Evolutionary conservation across 2,329 filamentous ascomycete genomes (phyloP).

Genomic region (Stachybotrys chartarum): DNA sequence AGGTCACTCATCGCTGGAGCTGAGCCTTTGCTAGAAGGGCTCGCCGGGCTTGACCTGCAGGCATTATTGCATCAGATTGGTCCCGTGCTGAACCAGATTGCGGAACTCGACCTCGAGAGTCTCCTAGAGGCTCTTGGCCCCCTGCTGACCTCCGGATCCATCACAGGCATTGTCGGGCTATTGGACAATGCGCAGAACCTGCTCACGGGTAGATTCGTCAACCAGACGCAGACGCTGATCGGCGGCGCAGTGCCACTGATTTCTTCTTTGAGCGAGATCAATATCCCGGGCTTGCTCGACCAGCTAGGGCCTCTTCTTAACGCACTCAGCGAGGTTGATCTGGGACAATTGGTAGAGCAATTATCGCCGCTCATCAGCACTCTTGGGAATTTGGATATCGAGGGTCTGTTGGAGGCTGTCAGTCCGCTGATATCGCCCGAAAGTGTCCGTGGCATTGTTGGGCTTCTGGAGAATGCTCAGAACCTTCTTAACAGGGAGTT

Average conservation of each 20-base stretch:
- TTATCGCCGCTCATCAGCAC: conserved; percentile 20
- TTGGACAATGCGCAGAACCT: conserved; percentile 20
- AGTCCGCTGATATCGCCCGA: conserved; percentile 24
- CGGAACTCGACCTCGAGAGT: conserved; percentile 21
- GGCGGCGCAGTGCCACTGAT: conserved; percentile 18
- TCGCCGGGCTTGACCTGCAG: conserved; percentile 24
- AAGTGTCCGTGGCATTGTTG: conserved; percentile 24
- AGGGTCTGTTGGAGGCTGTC: conserved; percentile 22
- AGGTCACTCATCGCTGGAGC: conserved; percentile 18
- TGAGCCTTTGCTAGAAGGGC: conserved; percentile 21
- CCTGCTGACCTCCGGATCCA: conserved; percentile 16
- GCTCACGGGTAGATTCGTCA: conserved; percentile 18
- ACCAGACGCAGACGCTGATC: conserved; percentile 18
- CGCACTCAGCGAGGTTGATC: conserved; percentile 20
- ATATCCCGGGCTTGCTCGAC: conserved; percentile 16
- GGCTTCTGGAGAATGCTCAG: conserved; percentile 26
- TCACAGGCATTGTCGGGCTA: conserved; percentile 23
- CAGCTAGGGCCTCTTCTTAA: conserved; percentile 21
- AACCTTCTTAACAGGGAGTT: conserved; percentile 21
- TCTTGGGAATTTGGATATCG: conserved; percentile 22
- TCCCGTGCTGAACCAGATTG: conserved; percentile 24
- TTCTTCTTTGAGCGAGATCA: conserved; percentile 9
- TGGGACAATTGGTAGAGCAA: conserved; percentile 19
- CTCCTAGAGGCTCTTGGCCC: conserved; percentile 18
- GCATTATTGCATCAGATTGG: conserved; percentile 22